Percentiles rank a stretch among this genome's conserved stretches.
Evolutionary conservation across 2,329 filamentous ascomycete species (phyloP).

Genomic region (Fulvia fulva): DNA sequence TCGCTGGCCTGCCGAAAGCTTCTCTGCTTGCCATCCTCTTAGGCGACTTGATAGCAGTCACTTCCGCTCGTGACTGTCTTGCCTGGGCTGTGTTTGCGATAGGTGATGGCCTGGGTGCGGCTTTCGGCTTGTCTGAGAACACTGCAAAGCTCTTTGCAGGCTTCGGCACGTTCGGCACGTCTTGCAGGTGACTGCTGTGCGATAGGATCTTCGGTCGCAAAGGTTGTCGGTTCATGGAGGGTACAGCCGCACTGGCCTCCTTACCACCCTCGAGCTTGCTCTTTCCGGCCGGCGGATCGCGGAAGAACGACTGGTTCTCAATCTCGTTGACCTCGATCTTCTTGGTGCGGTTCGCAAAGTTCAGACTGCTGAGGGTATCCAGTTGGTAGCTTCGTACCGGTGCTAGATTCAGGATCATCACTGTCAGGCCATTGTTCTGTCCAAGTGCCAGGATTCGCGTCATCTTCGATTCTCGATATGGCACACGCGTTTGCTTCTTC

Average conservation of each 20-base stretch:
- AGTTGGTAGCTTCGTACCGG: conserved; percentile 89
- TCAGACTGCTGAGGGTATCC: conserved; percentile 88
- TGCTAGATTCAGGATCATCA: conserved; percentile 95
- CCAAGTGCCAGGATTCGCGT: conserved; percentile 87
- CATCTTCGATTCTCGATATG: conserved; percentile 96
- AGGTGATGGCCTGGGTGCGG: conserved; percentile 29
- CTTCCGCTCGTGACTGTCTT: conserved; percentile 7
- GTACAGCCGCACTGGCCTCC: conserved; percentile 35
- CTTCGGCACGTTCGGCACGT: conserved; percentile 55
- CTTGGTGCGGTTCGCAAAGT: conserved; percentile 92
- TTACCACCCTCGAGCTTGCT: conserved; percentile 35
- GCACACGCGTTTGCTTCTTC: conserved; percentile 69
- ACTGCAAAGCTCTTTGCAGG: conserved; percentile 82
- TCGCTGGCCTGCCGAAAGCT: conserved; percentile 39
- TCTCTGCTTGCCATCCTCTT: conserved; percentile 44
- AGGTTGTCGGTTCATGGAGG: conserved; percentile 62
- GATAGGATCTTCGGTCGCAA: conserved; percentile 71
- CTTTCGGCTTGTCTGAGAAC: conserved; percentile 69
- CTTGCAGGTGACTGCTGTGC: conserved; percentile 60
- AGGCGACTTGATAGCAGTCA: conserved; percentile 26
- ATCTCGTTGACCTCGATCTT: conserved; percentile 94
- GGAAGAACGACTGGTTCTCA: conserved; percentile 87
- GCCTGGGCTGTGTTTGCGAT: conserved; percentile 26
- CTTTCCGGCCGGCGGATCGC: conserved; percentile 26
- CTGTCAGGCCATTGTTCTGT: conserved; percentile 89